Evolutionary conservation across 495 filamentous ascomycete genomes (phyloP).

Genomic region (Penicillium atrosanguineum): DNA sequence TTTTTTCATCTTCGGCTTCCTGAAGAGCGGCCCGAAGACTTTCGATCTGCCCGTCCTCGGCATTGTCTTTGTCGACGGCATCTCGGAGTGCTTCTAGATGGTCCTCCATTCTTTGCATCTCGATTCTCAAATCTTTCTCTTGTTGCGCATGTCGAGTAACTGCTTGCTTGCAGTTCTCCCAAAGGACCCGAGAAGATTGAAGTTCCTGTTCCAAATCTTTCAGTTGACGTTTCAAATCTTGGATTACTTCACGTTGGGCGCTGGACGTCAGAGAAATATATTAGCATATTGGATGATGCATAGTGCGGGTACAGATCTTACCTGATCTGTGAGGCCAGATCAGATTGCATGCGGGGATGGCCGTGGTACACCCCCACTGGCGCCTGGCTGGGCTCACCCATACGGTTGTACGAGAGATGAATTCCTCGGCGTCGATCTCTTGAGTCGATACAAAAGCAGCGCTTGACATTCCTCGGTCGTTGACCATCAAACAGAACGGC

Average conservation of each 20-base stretch:
- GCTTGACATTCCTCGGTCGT: conserved; percentile 65
- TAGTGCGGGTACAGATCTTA: conserved; percentile 20
- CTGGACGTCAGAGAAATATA: conserved; percentile 22
- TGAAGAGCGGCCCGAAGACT: conserved; percentile 51
- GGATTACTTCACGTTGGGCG: conserved; percentile 43
- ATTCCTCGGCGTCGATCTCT: conserved; percentile 60
- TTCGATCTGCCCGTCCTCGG: conserved; percentile 61
- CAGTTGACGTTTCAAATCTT: conserved; percentile 39
- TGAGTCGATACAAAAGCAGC: conserved; percentile 62
- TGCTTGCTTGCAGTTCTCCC: conserved; percentile 39
- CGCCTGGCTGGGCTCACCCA: conserved; percentile 52
- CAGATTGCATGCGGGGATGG: conserved; percentile 74
- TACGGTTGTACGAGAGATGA: conserved; percentile 54
- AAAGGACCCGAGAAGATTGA: conserved; percentile 26
- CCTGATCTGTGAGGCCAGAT: conserved; percentile 65
- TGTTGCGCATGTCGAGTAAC: conserved; percentile 42
- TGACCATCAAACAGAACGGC: conserved; percentile 64
- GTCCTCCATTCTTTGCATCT: conserved; percentile 56
- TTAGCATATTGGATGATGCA: background rate
- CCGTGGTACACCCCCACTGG: conserved; percentile 51
- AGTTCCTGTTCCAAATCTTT: conserved; percentile 34
- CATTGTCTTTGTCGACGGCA: conserved; percentile 56
- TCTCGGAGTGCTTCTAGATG: conserved; percentile 56
- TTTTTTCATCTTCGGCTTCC: conserved; percentile 51
- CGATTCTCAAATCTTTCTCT: conserved; percentile 50